phyloP scores from a whole-genome alignment of 148 eudicot genomes.

The Chenopodium suecicum region DNA sequence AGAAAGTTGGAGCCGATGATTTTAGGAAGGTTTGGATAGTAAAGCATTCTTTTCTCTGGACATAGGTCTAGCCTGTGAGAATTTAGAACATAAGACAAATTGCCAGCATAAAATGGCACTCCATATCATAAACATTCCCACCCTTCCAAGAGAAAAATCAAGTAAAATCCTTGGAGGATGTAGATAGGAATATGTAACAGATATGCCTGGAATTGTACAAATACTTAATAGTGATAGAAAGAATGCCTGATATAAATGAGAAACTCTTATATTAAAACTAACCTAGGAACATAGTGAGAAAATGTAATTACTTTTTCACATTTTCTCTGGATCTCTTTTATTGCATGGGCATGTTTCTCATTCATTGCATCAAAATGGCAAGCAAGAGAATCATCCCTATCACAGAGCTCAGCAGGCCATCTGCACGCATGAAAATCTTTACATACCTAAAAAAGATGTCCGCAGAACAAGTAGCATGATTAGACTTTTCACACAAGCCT shows the following conservation, averaged over 20 bases:
- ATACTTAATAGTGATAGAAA: background rate
- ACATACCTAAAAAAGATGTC: constrained; percentile 40
- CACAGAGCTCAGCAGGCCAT: constrained; percentile 55
- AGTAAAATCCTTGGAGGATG: background rate
- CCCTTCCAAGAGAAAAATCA: background rate
- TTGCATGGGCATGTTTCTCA: constrained; percentile 32
- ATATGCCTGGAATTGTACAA: background rate
- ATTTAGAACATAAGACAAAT: background rate
- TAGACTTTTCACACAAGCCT: constrained; percentile 14
- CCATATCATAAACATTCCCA: background rate
- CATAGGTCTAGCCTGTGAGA: constrained; percentile 60
- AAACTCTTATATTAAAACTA: constrained; percentile 16
- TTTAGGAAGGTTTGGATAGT: constrained; percentile 71
- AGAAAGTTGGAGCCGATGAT: constrained; percentile 63
- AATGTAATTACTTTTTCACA: constrained; percentile 56
- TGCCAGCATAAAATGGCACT: background rate
- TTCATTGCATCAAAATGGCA: constrained; percentile 58
- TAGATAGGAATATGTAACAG: background rate
- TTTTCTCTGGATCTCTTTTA: constrained; percentile 44
- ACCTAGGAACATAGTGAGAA: constrained; percentile 78
- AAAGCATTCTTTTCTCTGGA: constrained; percentile 77
- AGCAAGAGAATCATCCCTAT: constrained; percentile 49
- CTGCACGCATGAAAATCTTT: constrained; percentile 72
- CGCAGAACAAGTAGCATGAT: background rate
- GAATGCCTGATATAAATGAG: background rate